Evolutionary conservation across 495 filamentous ascomycete species (phyloP).

Genomic region (Penicillium simplicissimum): DNA sequence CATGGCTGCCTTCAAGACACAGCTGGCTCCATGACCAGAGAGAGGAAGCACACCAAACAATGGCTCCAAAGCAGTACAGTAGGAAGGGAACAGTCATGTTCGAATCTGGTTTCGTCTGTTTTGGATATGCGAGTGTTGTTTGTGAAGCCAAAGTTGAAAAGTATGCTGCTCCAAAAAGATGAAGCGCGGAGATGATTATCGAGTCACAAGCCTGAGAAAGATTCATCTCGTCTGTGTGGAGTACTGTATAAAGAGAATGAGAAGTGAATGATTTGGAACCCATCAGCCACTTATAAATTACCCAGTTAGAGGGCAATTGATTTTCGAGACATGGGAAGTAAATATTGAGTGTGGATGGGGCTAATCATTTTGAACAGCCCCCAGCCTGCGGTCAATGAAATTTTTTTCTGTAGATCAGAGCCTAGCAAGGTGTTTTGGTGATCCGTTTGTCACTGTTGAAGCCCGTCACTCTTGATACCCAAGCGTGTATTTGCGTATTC

Average conservation of each 20-base stretch:
- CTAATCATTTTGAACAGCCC: no score
- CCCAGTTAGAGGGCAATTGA: background rate
- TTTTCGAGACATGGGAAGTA: background rate
- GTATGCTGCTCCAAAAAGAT: no score
- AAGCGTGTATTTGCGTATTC: background rate
- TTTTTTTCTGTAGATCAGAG: background rate
- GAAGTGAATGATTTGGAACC: background rate
- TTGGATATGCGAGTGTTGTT: no score
- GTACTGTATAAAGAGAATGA: background rate
- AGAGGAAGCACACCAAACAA: no score
- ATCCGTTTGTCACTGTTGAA: background rate
- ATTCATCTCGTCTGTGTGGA: background rate
- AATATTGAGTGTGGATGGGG: background rate
- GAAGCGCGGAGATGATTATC: no score
- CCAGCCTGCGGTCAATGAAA: background rate
- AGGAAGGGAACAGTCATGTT: no score
- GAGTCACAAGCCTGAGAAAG: background rate
- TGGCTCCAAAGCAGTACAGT: no score
- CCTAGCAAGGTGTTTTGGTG: background rate
- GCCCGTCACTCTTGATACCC: background rate
- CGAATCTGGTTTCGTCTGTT: no score
- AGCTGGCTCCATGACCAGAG: no score
- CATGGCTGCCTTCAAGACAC: no score
- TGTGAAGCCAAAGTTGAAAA: no score
- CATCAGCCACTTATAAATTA: background rate